These are phyloP conservation scores for Gastrolobium villosum DNA, from an alignment of 306 rosid genomes.

Conservation along the genomic window DNA sequence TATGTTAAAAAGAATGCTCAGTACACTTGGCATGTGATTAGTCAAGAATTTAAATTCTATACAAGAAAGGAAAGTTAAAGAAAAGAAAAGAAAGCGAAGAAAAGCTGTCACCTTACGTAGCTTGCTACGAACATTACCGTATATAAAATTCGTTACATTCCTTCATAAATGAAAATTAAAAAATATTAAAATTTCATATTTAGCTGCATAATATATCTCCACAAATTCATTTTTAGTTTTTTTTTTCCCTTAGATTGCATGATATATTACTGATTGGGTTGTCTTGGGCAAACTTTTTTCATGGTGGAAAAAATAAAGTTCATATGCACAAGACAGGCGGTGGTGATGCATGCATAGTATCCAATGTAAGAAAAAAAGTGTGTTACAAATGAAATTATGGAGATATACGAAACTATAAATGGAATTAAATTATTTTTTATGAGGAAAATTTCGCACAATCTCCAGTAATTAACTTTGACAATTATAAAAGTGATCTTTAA, in stretches of 20 bases:
- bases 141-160: not conserved
- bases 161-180: not conserved
- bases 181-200: not conserved
- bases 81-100: constrained; percentile 12
- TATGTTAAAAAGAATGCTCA: no score
- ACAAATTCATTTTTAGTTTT: not conserved
- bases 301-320: no score
- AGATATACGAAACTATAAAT: no score
- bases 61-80: not conserved
- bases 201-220: not conserved
- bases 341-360: no score
- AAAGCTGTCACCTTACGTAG: not conserved
- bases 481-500: not conserved
- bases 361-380: no score
- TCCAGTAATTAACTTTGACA: not conserved
- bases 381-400: no score
- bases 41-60: not conserved
- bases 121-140: not conserved
- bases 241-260: not conserved
- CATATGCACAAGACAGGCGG: no score
- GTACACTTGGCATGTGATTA: not conserved
- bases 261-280: not conserved
- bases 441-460: not conserved
- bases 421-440: no score
- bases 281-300: not conserved